Evolutionary conservation across 805 yeast species (phyloP).

Genomic region (Saccharomycopsis sp.): DNA sequence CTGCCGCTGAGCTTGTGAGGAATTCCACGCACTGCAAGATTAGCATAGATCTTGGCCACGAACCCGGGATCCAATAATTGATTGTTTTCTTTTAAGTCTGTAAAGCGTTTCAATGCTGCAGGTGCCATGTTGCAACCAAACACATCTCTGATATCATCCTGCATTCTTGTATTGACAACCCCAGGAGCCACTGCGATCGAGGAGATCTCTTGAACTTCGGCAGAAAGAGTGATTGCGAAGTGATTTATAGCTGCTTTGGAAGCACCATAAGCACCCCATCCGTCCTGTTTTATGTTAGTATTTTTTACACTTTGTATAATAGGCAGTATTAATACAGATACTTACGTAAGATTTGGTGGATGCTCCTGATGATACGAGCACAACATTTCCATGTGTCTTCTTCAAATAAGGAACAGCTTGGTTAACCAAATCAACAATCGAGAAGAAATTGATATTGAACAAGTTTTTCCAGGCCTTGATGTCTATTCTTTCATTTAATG

Average conservation of each 20-base stretch:
- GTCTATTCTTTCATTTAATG: constrained; percentile 43
- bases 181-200: constrained; percentile 87
- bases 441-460: constrained; percentile 73
- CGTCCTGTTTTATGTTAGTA: constrained; percentile 33
- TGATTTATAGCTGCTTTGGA: constrained; percentile 90
- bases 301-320: constrained; percentile 18
- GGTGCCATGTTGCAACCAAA: constrained; percentile 54
- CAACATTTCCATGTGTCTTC: constrained; percentile 49
- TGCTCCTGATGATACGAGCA: constrained; percentile 91
- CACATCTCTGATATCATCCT: constrained; percentile 57
- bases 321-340: neutral
- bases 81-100: constrained; percentile 50
- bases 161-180: constrained; percentile 90
- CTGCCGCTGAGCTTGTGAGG: constrained; percentile 54
- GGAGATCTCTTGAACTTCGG: constrained; percentile 56
- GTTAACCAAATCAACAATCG: constrained; percentile 55
- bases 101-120: constrained; percentile 54
- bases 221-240: constrained; percentile 57
- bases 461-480: constrained; percentile 52
- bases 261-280: constrained; percentile 90
- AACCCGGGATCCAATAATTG: constrained; percentile 59
- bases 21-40: constrained; percentile 57
- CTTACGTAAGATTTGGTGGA: constrained; percentile 46
- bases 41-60: constrained; percentile 67
- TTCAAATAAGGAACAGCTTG: constrained; percentile 51